phyloP scores from a whole-genome alignment of 2,329 filamentous ascomycete genomes.

The Sphaerulina vaccinii region DNA sequence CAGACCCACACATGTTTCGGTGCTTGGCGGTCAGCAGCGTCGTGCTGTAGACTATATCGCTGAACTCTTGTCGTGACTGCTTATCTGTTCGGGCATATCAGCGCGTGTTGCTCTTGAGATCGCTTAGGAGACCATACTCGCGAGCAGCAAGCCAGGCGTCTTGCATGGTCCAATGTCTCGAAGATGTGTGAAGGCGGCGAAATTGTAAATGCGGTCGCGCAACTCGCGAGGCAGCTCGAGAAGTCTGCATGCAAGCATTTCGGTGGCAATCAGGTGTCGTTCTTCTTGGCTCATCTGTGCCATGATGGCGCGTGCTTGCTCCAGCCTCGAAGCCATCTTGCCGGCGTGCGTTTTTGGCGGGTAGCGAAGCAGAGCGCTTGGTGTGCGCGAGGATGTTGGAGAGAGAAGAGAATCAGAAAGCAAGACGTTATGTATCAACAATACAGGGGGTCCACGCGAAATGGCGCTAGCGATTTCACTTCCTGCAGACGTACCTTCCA shows the following conservation, averaged over 20 bases:
- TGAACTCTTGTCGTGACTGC: conserved; percentile 2
- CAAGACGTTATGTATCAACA: too few species aligned
- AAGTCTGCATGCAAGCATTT: not conserved
- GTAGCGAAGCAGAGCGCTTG: too few species aligned
- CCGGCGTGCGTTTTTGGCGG: too few species aligned
- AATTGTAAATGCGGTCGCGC: conserved; percentile 14
- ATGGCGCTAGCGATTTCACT: too few species aligned
- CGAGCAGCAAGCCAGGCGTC: not conserved
- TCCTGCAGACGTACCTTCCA: too few species aligned
- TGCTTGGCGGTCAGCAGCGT: not conserved
- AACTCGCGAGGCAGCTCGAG: conserved; percentile 11
- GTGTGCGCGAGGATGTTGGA: too few species aligned
- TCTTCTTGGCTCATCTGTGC: not conserved
- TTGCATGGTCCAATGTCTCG: conserved; percentile 1
- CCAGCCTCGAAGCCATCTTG: too few species aligned
- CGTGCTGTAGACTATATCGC: conserved; percentile 2
- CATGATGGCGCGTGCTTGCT: too few species aligned
- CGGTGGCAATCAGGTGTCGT: not conserved
- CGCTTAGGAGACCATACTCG: not conserved
- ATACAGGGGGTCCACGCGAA: too few species aligned
- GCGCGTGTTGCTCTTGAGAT: too few species aligned
- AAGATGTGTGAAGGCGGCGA: not conserved
- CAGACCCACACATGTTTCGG: too few species aligned
- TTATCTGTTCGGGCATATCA: not conserved
- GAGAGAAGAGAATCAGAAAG: too few species aligned